Evolutionary conservation across 768 basidiomycete species (phyloP).

Genomic region (Mycena metata): DNA sequence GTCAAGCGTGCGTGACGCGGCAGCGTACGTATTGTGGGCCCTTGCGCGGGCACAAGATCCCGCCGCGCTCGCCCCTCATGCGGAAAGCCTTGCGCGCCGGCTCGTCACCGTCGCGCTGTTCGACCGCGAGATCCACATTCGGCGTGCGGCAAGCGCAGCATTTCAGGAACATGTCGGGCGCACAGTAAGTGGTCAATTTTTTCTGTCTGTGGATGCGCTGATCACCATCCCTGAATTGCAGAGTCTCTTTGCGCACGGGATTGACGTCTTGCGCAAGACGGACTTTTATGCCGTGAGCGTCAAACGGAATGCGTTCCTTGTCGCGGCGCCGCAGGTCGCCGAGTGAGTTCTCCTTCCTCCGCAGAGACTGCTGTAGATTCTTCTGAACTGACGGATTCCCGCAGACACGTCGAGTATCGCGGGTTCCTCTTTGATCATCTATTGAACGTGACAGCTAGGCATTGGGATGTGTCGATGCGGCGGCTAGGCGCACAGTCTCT

Average conservation of each 20-base stretch:
- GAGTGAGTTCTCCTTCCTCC: slow-evolving; percentile 66
- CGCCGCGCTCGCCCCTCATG: slow-evolving; percentile 69
- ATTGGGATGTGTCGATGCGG: slow-evolving; percentile 92
- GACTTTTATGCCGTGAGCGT: slow-evolving; percentile 97
- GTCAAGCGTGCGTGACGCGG: slow-evolving; percentile 93
- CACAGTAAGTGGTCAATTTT: slow-evolving; percentile 68
- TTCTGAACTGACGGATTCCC: not conserved
- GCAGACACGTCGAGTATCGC: slow-evolving; percentile 85
- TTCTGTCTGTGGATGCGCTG: not conserved
- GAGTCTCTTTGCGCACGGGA: slow-evolving; percentile 94
- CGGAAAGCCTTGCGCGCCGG: slow-evolving; percentile 72
- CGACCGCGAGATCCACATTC: slow-evolving; percentile 95
- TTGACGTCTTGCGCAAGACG: slow-evolving; percentile 90
- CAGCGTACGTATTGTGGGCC: slow-evolving; percentile 96
- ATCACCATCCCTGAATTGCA: slow-evolving; percentile 47
- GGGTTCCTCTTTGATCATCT: slow-evolving; percentile 78
- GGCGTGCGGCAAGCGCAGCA: slow-evolving; percentile 96
- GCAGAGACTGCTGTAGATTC: not conserved
- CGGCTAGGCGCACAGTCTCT: slow-evolving; percentile 83
- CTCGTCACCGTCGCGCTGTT: slow-evolving; percentile 87
- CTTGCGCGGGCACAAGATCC: slow-evolving; percentile 84
- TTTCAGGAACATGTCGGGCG: slow-evolving; percentile 98
- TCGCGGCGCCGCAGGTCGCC: slow-evolving; percentile 89
- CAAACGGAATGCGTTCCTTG: slow-evolving; percentile 85
- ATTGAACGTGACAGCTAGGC: slow-evolving; percentile 78